Conservation (phyloP, 2,329 filamentous ascomycete genomes). For the Dothidotthia symphoricarpi region DNA sequence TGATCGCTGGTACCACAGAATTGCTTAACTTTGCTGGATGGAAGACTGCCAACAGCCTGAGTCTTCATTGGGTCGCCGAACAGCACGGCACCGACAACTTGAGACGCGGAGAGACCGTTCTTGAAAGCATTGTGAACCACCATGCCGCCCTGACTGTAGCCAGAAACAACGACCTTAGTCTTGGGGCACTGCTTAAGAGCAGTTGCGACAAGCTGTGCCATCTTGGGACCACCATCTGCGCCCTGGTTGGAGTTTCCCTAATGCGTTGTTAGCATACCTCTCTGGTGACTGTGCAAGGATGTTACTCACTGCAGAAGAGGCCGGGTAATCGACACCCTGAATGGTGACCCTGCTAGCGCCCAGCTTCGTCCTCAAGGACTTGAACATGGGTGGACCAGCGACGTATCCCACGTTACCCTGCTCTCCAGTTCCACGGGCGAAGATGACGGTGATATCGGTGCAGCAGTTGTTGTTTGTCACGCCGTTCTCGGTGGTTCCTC, state of each 20-base stretch:
- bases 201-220: slow-evolving; percentile 25
- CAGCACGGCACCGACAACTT: slow-evolving; percentile 28
- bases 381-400: slow-evolving; percentile 42
- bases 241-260: slow-evolving; percentile 31
- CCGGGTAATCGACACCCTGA: slow-evolving; percentile 37
- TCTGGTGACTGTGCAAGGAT: neutral
- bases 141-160: slow-evolving; percentile 37
- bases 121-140: slow-evolving; percentile 34
- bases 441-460: slow-evolving; percentile 46
- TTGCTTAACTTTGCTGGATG: slow-evolving; percentile 23
- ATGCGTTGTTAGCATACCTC: slow-evolving; percentile 2
- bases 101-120: slow-evolving; percentile 20
- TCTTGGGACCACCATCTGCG: slow-evolving; percentile 24
- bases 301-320: slow-evolving; percentile 25
- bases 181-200: slow-evolving; percentile 32
- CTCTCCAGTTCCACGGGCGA: slow-evolving; percentile 46
- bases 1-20: slow-evolving; percentile 29
- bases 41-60: slow-evolving; percentile 19
- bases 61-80: slow-evolving; percentile 36
- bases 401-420: slow-evolving; percentile 46
- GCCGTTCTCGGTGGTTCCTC: slow-evolving; percentile 41
- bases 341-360: slow-evolving; percentile 28
- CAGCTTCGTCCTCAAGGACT: slow-evolving; percentile 26
- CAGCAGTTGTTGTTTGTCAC: slow-evolving; percentile 42
- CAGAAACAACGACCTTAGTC: slow-evolving; percentile 35